These are phyloP conservation scores for Calonectria hawksworthii DNA, from an alignment of 2,329 filamentous ascomycete species.

Conservation along the genomic window DNA sequence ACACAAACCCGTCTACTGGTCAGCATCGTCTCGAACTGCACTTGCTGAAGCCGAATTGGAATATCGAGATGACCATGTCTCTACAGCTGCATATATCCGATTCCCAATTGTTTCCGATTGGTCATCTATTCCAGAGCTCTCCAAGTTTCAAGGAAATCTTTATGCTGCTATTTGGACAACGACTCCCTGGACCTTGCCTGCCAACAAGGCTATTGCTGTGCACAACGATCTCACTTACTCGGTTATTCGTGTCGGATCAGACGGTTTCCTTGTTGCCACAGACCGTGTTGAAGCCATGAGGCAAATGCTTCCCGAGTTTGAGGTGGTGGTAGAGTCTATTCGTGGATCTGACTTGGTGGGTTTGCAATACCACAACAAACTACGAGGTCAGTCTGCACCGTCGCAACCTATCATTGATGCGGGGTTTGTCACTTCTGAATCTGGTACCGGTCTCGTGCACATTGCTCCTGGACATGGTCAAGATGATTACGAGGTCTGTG, in stretches of 20 bases:
- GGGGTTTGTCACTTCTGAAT: slow-evolving; percentile 88
- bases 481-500: slow-evolving; percentile 92
- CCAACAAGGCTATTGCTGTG: slow-evolving; percentile 91
- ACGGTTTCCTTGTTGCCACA: slow-evolving; percentile 79
- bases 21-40: slow-evolving; percentile 81
- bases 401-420: slow-evolving; percentile 83
- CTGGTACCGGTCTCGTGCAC: slow-evolving; percentile 97
- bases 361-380: slow-evolving; percentile 77
- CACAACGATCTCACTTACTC: slow-evolving; percentile 81
- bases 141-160: slow-evolving; percentile 63
- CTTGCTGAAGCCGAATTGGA: slow-evolving; percentile 89
- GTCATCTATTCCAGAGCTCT: slow-evolving; percentile 51
- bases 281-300: slow-evolving; percentile 75
- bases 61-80: slow-evolving; percentile 82
- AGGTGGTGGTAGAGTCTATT: slow-evolving; percentile 69
- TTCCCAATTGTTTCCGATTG: slow-evolving; percentile 74
- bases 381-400: slow-evolving; percentile 71
- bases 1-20: slow-evolving; percentile 91
- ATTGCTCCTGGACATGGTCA: slow-evolving; percentile 95
- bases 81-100: slow-evolving; percentile 81
- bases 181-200: slow-evolving; percentile 96
- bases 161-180: slow-evolving; percentile 98
- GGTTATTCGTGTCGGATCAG: slow-evolving; percentile 69
- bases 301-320: slow-evolving; percentile 64
- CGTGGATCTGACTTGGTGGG: slow-evolving; percentile 75